These are phyloP conservation scores for Backusella liffmaniae DNA, from an alignment of 192 early-diverging fungal genomes.

Conservation along the genomic window DNA sequence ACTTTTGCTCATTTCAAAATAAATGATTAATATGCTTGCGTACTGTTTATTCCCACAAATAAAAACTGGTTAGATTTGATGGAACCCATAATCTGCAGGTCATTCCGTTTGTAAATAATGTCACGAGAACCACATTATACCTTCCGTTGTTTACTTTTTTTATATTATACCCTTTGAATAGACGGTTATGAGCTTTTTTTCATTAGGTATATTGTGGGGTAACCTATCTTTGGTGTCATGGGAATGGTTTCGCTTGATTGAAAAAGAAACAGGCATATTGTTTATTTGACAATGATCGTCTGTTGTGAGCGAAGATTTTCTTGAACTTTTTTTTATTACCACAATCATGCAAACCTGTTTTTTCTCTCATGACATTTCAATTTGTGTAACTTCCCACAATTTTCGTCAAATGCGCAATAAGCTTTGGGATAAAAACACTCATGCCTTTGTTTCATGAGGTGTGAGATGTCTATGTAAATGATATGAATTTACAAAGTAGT, in stretches of 20 bases:
- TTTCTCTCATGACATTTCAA: constrained; percentile 4
- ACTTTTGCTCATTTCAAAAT: background rate
- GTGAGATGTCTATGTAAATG: background rate
- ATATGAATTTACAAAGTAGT: background rate
- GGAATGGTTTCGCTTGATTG: background rate
- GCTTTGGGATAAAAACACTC: background rate
- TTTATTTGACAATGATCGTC: background rate
- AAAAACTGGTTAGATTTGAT: background rate
- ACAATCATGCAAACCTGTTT: constrained; percentile 1
- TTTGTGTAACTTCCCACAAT: background rate
- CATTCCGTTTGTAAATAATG: constrained; percentile 2
- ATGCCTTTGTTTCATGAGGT: background rate
- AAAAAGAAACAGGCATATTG: background rate
- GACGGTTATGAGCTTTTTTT: background rate
- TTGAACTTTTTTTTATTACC: background rate
- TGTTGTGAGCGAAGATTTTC: background rate
- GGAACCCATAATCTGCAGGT: background rate
- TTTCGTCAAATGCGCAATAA: background rate
- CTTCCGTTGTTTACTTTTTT: background rate
- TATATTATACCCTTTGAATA: background rate
- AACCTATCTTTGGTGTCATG: background rate
- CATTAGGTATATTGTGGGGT: background rate
- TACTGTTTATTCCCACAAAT: background rate
- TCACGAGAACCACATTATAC: background rate
- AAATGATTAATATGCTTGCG: background rate